Percentiles rank a stretch among this genome's conserved stretches.
These are phyloP conservation scores for Mucor indicus DNA, from an alignment of 371 early-diverging fungal species.

Conservation along the genomic window DNA sequence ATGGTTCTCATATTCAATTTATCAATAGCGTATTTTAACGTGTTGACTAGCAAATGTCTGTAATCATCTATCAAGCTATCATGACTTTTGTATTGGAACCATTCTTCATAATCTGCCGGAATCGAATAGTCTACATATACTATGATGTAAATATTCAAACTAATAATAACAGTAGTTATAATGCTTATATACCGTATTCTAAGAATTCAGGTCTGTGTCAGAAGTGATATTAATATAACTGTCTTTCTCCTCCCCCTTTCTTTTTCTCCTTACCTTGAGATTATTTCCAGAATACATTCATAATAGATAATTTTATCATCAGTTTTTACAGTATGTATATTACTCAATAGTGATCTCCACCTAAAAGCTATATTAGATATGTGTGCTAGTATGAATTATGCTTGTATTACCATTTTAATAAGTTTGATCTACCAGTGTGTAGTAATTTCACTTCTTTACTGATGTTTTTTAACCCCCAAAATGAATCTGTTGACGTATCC, in stretches of 20 bases:
- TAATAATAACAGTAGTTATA: too few relatives aligned
- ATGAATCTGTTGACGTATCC: not conserved
- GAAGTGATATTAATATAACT: too few relatives aligned
- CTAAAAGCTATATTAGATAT: constrained; percentile 12
- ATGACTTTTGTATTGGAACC: not conserved
- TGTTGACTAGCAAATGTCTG: constrained; percentile 12
- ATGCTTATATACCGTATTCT: constrained; percentile 53
- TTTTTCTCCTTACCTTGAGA: constrained; percentile 31
- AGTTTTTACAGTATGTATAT: constrained; percentile 22
- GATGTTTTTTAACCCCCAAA: not conserved
- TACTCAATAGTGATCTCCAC: constrained; percentile 36
- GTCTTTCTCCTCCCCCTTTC: too few relatives aligned
- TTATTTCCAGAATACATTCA: constrained; percentile 42
- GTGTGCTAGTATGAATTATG: not conserved
- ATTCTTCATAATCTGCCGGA: not conserved
- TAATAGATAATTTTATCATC: constrained; percentile 40
- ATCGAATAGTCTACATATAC: constrained; percentile 1
- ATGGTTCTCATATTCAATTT: constrained; percentile 41
- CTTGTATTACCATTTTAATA: constrained; percentile 21
- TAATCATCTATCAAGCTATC: constrained; percentile 20
- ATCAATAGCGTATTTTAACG: constrained; percentile 46
- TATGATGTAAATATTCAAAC: not conserved
- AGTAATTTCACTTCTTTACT: constrained; percentile 14
- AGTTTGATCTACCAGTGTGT: constrained; percentile 9
- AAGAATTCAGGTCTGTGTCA: constrained; percentile 36